Base-by-base conservation (phyloP, 805 yeast species). In the Schwanniomyces polymorphus region DNA sequence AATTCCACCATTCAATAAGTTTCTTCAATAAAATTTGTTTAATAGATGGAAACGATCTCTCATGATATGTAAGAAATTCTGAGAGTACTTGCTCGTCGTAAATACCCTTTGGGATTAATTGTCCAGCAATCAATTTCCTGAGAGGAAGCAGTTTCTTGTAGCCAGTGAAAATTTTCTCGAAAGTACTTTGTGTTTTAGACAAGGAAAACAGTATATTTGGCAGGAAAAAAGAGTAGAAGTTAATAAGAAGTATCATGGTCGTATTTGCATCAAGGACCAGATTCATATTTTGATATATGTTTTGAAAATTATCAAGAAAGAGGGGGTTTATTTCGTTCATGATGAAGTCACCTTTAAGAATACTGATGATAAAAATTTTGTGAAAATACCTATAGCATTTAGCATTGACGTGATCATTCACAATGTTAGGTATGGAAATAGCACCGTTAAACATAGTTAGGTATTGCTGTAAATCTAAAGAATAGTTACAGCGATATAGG, bases 271-370 rank as follows among this genome's bases (percentile, higher is more conserved):
- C 42, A 18, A 50, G 14, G 4, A 50, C 10, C 2, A 12, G 12
- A 12, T 28, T 17, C 27, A 43, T 26, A 18, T 7, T 33, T 12
- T 17, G n/a, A 29, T 35, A 29, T 28, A 44, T 33, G 4, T n/a
- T 18, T 23, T 33, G 16, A 27, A 49, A 37, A 10, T 39, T 45
- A 16, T 41, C 27, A n/a, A 35, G 21, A 28, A 35, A 53, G 12
- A 48, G 17, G 8, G 26, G 41, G 21, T 41, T 50, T 12, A 54
- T 38, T 31, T 54, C 56, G 33, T 54, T 48, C 16, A 17, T 25
- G 29, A 25, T 39, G 8, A 27, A 27, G 6, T 33, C 29, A n/a
- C 47, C 50, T 4, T 27, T 38, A 5, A 43, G 11, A 1, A 53
- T 44, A 42, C 46, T 38, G 12, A 41, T 43, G 12, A 31, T 12